Base-by-base conservation (phyloP, 1,284 basidiomycete species). In the Cutaneotrichosporon sp. region DNA sequence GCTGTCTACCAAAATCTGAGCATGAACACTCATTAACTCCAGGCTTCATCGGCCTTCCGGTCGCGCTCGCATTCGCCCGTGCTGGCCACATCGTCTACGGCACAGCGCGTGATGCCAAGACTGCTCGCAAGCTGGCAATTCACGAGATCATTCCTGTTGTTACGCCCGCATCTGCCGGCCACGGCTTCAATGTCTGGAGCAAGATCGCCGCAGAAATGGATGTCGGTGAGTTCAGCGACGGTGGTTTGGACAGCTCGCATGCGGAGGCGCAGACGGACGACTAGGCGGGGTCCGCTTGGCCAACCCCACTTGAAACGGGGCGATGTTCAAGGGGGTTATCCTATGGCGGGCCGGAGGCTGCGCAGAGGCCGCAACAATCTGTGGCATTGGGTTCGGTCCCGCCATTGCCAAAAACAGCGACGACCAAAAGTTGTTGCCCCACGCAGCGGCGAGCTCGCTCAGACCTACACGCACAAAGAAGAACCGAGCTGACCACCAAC, bases 11-110 rank as follows among this genome's bases (percentile, higher is more conserved):
- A 26, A 17, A 32, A 14, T 16, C 12, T 7, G 4, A 16, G 19
- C 8, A 5, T 29, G n/a, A 9, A 26, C 10, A n/a, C 7, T 27
- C 35, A 12, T 20, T 27, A 3, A 39, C 42, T 19, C 1, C 42
- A 67, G 80, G 81, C 32, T 79, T 79, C 66, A 78, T 82, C 52
- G 80, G 79, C 7, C 64, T 76, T 9, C 78, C 79, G 6, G 73
- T 74, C 20, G 76, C 79, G 2, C 76, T 79, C 46, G 80, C 81
- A 0, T 73, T 80, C 42, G 68, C 75, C 5, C 77, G 80, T n/a
- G 77, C 76, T 0, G 81, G 81, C 0, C 79, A 82, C 57, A 73
- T 76, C 24, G 80, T 82, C 4, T 80, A 79, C 51, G 81, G 80
- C 20, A 68, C 75, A 12, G 79, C 79, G 0, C 77, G 81, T 5